Evolutionary conservation across 164 flowering plant species (phyloP).

Genomic region (Piper longum): DNA sequence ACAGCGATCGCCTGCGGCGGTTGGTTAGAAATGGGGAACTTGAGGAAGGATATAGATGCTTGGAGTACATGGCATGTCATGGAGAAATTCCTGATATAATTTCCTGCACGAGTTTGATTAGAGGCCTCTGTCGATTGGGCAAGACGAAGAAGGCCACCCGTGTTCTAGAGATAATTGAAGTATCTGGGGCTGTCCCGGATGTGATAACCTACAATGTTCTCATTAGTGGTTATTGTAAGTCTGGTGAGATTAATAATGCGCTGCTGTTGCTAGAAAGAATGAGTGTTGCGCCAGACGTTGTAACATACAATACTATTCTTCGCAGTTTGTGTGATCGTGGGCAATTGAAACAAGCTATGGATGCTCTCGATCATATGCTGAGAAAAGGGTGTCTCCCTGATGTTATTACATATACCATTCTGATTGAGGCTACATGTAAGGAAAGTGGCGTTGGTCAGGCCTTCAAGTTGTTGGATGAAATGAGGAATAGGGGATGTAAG

Average conservation of each 20-base stretch:
- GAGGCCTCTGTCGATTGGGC: slow-evolving; percentile 52
- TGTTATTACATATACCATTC: slow-evolving; percentile 70
- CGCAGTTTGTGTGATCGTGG: slow-evolving; percentile 58
- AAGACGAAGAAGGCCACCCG: slow-evolving; percentile 51
- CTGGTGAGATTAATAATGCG: slow-evolving; percentile 68
- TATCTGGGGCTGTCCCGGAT: slow-evolving; percentile 75
- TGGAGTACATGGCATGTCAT: slow-evolving; percentile 47
- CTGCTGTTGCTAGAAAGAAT: slow-evolving; percentile 47
- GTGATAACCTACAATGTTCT: slow-evolving; percentile 75
- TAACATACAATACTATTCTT: slow-evolving; percentile 72
- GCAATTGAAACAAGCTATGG: slow-evolving; percentile 61
- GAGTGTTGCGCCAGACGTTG: slow-evolving; percentile 73
- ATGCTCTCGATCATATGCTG: slow-evolving; percentile 47
- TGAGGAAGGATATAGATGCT: slow-evolving; percentile 39
- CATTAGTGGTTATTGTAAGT: slow-evolving; percentile 69
- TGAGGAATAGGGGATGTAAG: slow-evolving; percentile 70
- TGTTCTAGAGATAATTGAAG: slow-evolving; percentile 59
- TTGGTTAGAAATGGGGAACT: slow-evolving; percentile 56
- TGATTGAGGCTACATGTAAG: slow-evolving; percentile 83
- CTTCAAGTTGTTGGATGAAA: slow-evolving; percentile 83
- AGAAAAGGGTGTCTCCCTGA: slow-evolving; percentile 59
- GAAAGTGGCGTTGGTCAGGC: slow-evolving; percentile 74
- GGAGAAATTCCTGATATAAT: slow-evolving; percentile 63
- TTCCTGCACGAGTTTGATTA: slow-evolving; percentile 59
- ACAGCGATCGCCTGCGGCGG: slow-evolving; percentile 38